Percentiles rank a stretch among this genome's conserved stretches.
Evolutionary conservation across 805 yeast genomes (phyloP).

Genomic region (Kuraishia cidri): DNA sequence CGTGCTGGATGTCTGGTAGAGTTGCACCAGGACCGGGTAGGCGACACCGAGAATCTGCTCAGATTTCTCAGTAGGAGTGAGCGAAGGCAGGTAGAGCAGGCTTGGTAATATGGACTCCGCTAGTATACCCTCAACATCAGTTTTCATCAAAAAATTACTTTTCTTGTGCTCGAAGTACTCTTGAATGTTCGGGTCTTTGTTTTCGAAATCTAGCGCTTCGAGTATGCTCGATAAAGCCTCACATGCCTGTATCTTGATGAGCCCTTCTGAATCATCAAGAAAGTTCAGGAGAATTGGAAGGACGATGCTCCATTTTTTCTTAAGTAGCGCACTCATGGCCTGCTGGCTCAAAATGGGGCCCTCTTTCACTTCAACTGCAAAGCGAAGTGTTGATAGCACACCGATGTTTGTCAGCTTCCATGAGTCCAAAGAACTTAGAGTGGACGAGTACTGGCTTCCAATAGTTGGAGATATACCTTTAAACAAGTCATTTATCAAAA

Average conservation of each 20-base stretch:
- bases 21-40: slow-evolving; percentile 10
- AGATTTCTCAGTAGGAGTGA: slow-evolving; percentile 15
- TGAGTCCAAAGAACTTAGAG: slow-evolving; percentile 9
- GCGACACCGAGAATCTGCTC: slow-evolving; percentile 10
- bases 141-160: slow-evolving; percentile 12
- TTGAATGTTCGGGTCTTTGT: too few relatives aligned
- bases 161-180: too few relatives aligned
- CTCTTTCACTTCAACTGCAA: too few relatives aligned
- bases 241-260: slow-evolving; percentile 14
- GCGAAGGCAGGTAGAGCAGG: slow-evolving; percentile 17
- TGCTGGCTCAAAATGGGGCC: too few relatives aligned
- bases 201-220: slow-evolving; percentile 3
- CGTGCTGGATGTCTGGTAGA: slow-evolving; percentile 6
- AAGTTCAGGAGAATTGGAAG: slow-evolving; percentile 15
- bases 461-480: slow-evolving; percentile 10
- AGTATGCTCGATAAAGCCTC: slow-evolving; percentile 6
- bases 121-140: slow-evolving; percentile 13
- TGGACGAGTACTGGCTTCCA: slow-evolving; percentile 7
- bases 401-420: slow-evolving; percentile 10
- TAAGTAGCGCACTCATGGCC: too few relatives aligned
- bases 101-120: slow-evolving; percentile 15
- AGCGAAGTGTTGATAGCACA: slow-evolving; percentile 6
- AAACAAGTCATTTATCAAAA: slow-evolving; percentile 3
- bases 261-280: slow-evolving; percentile 17
- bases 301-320: slow-evolving; percentile 15